phyloP scores from a whole-genome alignment of 2,329 filamentous ascomycete species.

The Trichoderma guizhouense region DNA sequence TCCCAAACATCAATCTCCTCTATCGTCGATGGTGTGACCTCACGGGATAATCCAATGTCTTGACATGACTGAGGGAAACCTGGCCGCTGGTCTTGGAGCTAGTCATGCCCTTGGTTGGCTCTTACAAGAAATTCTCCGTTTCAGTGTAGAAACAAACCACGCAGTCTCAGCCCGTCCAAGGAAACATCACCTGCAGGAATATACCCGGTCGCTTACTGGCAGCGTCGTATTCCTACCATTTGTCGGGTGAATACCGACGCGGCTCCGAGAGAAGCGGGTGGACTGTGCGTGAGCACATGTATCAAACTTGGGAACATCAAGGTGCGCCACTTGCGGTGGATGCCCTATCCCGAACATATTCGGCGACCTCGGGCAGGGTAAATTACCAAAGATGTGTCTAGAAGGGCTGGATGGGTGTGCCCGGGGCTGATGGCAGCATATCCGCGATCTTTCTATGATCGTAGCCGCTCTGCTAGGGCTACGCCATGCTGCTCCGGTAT shows the following conservation, averaged over 20 bases:
- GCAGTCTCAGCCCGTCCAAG: background rate
- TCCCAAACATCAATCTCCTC: background rate
- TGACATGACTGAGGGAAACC: background rate
- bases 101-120: background rate
- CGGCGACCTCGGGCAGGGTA: constrained; percentile 8
- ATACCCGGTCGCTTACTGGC: background rate
- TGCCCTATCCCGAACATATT: background rate
- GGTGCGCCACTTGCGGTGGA: background rate
- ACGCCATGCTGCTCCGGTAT: background rate
- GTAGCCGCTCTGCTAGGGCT: background rate
- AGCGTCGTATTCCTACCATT: background rate
- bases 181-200: background rate
- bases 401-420: background rate
- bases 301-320: background rate
- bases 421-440: background rate
- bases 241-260: background rate
- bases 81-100: background rate
- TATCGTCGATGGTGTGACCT: background rate
- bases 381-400: background rate
- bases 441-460: background rate
- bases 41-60: background rate
- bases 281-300: background rate
- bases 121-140: background rate
- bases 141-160: background rate
- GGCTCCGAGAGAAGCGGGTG: background rate